Evolutionary conservation across 2,329 filamentous ascomycete genomes (phyloP), one percentile per base, ranked within the genome.

Genomic region (Coleophoma crateriformis): DNA sequence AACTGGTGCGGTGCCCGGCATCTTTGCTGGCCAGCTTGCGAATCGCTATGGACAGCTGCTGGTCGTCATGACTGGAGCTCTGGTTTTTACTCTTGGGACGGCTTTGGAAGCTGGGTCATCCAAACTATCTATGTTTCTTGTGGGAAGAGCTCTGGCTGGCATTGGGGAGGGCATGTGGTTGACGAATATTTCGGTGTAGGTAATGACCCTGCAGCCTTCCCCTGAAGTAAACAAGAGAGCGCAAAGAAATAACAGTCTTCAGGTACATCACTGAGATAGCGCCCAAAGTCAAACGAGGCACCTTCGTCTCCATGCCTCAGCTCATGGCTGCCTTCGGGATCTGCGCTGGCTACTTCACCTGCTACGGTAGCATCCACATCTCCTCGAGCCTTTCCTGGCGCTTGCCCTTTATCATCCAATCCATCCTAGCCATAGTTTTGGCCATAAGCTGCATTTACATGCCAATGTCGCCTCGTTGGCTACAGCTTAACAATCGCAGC

Each of bases 201-300:
- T 55, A 40, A 15, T 2, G 15, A 40, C 13, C 32, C 3, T 22
- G 33, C 27, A 20, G 12, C 15, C 38, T 41, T 41, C 13, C 15
- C n/a, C n/a, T 41, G n/a, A 12, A 12, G 14, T 13, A 20, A 4
- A 17, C 13, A 10, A 13, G 13, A 27, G 27, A 27, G 27, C 19
- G 19, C 27, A 27, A 10, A 27, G 6, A 27, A 27, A 7, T 27
- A 27, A 27, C 27, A 27, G 7, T 27, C 27, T 10, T 7, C 35
- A 38, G 60, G 3, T 81, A 84, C 53, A 78, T 84, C 20, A 77
- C 76, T 49, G 82, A 85, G 61, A 80, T 85, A n/a, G 75, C 80
- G 1, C 81, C 80, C 0, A 27, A 20, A 65, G 71, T 1, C 65
- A 63, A 5, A 63, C 68, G 81, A 33, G 81, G 79, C 0, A 66